A percentile compares a stretch with the other conserved stretches of the same genome.
Evolutionary conservation across 495 filamentous ascomycete genomes (phyloP).

Genomic region (Xylaria cubensis): DNA sequence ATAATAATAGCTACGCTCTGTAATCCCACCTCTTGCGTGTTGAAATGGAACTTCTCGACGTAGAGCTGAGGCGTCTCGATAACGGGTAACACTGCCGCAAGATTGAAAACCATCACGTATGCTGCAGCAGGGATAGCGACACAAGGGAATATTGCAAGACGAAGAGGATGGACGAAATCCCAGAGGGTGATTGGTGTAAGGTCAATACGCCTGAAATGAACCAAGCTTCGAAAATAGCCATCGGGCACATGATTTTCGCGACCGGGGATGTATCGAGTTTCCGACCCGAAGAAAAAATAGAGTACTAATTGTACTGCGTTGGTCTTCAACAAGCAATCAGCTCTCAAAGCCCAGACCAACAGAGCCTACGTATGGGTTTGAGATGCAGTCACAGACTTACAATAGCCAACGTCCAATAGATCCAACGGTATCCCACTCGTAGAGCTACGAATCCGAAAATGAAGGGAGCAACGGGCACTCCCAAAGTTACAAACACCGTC

Average conservation of each 20-base stretch:
- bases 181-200: conserved; percentile 42
- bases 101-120: conserved; percentile 61
- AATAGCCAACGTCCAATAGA: conserved; percentile 54
- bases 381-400: conserved; percentile 37
- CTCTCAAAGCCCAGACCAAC: background rate
- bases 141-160: conserved; percentile 46
- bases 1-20: conserved; percentile 61
- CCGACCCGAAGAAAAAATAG: conserved; percentile 63
- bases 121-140: conserved; percentile 57
- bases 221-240: conserved; percentile 56
- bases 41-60: conserved; percentile 57
- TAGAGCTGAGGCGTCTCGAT: conserved; percentile 62
- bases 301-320: conserved; percentile 61
- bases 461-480: conserved; percentile 48
- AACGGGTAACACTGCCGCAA: conserved; percentile 53
- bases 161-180: conserved; percentile 58
- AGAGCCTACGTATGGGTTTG: background rate
- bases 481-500: conserved; percentile 60
- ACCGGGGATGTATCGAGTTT: conserved; percentile 56
- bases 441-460: conserved; percentile 52
- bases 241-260: conserved; percentile 40
- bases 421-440: conserved; percentile 48
- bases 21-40: conserved; percentile 59
- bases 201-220: conserved; percentile 46
- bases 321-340: conserved; percentile 40